Evolutionary conservation across 2,329 filamentous ascomycete genomes (phyloP), one percentile per base, ranked within the genome.

Genomic region (Polychaeton citri): DNA sequence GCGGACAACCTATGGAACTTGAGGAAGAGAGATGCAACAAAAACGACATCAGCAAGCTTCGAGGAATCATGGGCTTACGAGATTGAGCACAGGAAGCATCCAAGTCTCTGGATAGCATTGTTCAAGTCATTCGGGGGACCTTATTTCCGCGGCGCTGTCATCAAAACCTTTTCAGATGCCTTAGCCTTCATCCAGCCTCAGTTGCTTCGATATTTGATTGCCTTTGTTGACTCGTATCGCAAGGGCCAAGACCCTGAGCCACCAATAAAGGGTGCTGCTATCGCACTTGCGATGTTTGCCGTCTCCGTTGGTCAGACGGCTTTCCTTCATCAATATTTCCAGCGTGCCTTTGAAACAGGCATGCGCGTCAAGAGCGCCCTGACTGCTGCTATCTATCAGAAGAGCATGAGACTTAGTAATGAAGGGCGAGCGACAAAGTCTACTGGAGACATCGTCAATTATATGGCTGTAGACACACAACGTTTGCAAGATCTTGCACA

Each of bases 401-500:
- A 98, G 63, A 81, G 87, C 0, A 69, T 96, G 43, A 79, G 76
- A 44, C 68, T 98, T 13, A 96, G 88, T 4, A 96, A 93, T 50
- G 90, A 98, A 61, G 90, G 90, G 6, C 76, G 88, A 36, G 73
- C 86, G 2, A 63, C 77, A 31, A 95, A 96, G 63, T 83, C 84
- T 0, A 98, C 90, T 0, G 90, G 90, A 38, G 92, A 98, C 52
- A 96, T 98, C 52, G 90, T 98, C 57, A 98, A 98, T 56, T 90
- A 94, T 62, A 98, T 98, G 88, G 90, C 92, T 32, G 88, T 98
- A 7, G 90, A 98, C 56, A 88, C 88, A 10, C 90, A 98, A 60
- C 80, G 92, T 45, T 71, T 98, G 13, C 83, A 95, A 52, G 90
- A 98, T 60, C 66, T 98, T 38, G 85, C 88, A 2, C 92, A 98